Evolutionary conservation across 2,329 filamentous ascomycete genomes (phyloP).

Genomic region (Epichloe baconii): DNA sequence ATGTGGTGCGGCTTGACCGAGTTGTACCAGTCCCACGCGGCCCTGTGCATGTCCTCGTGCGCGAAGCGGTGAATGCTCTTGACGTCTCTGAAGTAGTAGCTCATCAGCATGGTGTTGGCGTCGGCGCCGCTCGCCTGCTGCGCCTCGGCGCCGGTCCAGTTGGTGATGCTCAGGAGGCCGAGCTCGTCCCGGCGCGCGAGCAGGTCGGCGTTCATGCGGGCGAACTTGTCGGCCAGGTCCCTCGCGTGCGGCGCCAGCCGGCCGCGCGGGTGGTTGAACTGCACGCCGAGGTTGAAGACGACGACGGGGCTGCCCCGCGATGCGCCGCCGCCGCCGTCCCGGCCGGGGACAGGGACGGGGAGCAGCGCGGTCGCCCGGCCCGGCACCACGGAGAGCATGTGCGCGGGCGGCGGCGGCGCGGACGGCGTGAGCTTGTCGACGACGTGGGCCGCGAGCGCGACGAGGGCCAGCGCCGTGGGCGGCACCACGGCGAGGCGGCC

Average conservation of each 20-base stretch:
- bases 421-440: slow-evolving; percentile 11
- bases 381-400: slow-evolving; percentile 14
- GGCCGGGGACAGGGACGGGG: slow-evolving; percentile 20
- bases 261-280: slow-evolving; percentile 36
- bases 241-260: slow-evolving; percentile 30
- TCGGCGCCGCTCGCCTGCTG: slow-evolving; percentile 18
- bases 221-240: slow-evolving; percentile 26
- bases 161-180: slow-evolving; percentile 32
- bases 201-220: slow-evolving; percentile 22
- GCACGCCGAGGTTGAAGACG: slow-evolving; percentile 32
- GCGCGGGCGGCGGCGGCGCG: slow-evolving; percentile 5
- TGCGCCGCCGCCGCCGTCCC: slow-evolving; percentile 15
- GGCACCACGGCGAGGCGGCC: slow-evolving; percentile 23
- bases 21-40: slow-evolving; percentile 37
- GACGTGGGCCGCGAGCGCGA: slow-evolving; percentile 18
- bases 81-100: slow-evolving; percentile 38
- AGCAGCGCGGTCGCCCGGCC: slow-evolving; percentile 23
- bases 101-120: slow-evolving; percentile 27
- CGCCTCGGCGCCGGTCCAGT: slow-evolving; percentile 20
- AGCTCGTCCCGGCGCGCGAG: slow-evolving; percentile 26
- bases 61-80: slow-evolving; percentile 39
- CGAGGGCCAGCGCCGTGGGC: slow-evolving; percentile 15
- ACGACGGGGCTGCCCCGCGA: slow-evolving; percentile 18
- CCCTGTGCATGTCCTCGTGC: slow-evolving; percentile 32
- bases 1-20: slow-evolving; percentile 25